Base-by-base conservation (phyloP, 2,329 filamentous ascomycete genomes). In the Dactylellina drechsleri region DNA sequence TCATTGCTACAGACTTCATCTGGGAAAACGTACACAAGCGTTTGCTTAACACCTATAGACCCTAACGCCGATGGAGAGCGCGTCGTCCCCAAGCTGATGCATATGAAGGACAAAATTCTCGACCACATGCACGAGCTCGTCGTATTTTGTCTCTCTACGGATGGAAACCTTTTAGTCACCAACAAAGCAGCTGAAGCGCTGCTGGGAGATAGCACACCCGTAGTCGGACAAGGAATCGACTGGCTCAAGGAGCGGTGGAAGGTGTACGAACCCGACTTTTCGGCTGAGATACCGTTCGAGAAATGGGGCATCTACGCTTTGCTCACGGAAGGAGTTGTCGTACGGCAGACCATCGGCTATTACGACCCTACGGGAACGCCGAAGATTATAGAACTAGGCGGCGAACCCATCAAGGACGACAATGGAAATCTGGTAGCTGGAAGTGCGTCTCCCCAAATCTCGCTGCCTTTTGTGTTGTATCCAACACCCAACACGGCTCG, bases 231-330 rank as follows among this genome's bases (percentile, higher is more conserved):
- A 49, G 71, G 71, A 10, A 76, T 76, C 52, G 64, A 70, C 57
- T 76, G 71, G 71, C n/a, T 76, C 45, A 68, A 70, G 16, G 71
- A 76, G 28, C 64, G 71, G 16, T 76, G 71, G 71, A 76, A 68
- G 26, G 71, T 76, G 12, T 76, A 76, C 54, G 66, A 76, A 20
- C 71, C 71, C 20, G 71, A 76, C 49, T 76, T 76, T 57, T 76
- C 71, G 28, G 71, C 64, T 41, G 66, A 68, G 40, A 68, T 76
- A 36, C 71, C 71, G 52, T 76, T 76, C 52, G 71, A 76, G 54
- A 76, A 57, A 65, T 76, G 71, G 71, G 64, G 71, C 15, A 76
- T 76, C 13, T 76, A 76, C 40, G 12, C 64, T 20, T 40, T 76
- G 4, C 60, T 76, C 36, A 76, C 71, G 13, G 49, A 76, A 45